A percentile compares a stretch with the other conserved stretches of the same genome.
phyloP scores from a whole-genome alignment of 2,329 filamentous ascomycete species.

The Neofusicoccum parvum region DNA sequence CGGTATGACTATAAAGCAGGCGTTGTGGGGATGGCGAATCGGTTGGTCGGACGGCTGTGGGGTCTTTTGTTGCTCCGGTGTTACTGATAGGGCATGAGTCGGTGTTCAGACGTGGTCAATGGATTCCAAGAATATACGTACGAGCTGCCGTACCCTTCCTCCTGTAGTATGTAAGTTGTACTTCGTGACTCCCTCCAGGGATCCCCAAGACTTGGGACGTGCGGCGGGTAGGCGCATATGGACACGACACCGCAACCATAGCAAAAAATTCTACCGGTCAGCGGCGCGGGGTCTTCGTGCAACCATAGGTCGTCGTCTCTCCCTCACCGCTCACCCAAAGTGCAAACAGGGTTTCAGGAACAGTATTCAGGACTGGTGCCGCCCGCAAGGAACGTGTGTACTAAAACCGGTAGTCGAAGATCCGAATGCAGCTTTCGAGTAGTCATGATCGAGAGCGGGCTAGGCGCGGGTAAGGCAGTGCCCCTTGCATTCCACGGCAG shows the following conservation, averaged over 20 bases:
- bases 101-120: neutral
- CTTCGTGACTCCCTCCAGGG: too few species aligned
- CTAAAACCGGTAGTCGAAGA: neutral
- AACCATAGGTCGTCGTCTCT: neutral
- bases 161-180: too few species aligned
- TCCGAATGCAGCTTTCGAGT: neutral
- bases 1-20: neutral
- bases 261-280: neutral
- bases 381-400: neutral
- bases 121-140: too few species aligned
- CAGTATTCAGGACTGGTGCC: neutral
- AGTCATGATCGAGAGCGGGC: too few species aligned
- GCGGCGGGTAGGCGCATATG: neutral
- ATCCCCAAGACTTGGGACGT: too few species aligned
- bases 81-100: neutral
- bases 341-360: neutral
- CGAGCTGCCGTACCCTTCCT: too few species aligned
- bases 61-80: neutral
- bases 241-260: neutral
- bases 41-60: neutral
- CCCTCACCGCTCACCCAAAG: neutral
- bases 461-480: too few species aligned
- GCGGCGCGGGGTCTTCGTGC: neutral
- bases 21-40: neutral
- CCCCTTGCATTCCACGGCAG: too few species aligned